phyloP scores from a whole-genome alignment of 257 asterid genomes.

The Voacanga thouarsii region DNA sequence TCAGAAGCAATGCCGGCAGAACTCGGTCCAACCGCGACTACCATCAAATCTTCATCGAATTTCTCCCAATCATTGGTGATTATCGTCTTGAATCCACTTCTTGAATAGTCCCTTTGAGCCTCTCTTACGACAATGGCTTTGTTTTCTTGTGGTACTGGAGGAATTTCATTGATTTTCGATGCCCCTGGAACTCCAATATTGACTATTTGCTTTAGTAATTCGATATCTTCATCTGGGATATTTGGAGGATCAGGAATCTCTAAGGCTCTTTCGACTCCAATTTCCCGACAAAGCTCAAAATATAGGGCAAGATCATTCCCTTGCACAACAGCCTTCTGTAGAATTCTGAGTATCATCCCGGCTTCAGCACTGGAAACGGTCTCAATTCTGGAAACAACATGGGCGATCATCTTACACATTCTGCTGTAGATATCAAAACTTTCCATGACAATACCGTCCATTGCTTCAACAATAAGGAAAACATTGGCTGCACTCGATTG shows the following conservation, averaged over 20 bases:
- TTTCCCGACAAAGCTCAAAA: conserved; percentile 57
- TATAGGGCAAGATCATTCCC: conserved; percentile 53
- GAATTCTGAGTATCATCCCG: conserved; percentile 43
- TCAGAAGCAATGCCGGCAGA: neutral
- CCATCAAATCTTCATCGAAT: conserved; percentile 32
- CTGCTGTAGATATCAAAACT: conserved; percentile 59
- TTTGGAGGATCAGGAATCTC: conserved; percentile 47
- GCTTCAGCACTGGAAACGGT: conserved; percentile 54
- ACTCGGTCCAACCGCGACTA: neutral
- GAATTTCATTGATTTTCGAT: neutral
- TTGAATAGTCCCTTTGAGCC: conserved; percentile 1
- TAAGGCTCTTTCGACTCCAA: conserved; percentile 55
- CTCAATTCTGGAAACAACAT: conserved; percentile 45
- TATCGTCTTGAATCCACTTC: conserved; percentile 18
- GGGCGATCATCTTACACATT: conserved; percentile 61
- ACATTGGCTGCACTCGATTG: conserved; percentile 32
- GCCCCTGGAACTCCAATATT: conserved; percentile 23
- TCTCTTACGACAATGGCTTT: conserved; percentile 21
- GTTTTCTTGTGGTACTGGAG: conserved; percentile 8
- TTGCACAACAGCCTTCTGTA: conserved; percentile 53
- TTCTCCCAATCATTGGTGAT: conserved; percentile 38
- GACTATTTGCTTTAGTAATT: conserved; percentile 59
- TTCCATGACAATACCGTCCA: conserved; percentile 67
- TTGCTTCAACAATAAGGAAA: conserved; percentile 55
- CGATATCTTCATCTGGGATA: conserved; percentile 57